These are phyloP conservation scores for Chytriomyces confervae DNA, from an alignment of 192 early-diverging fungal species.

Conservation along the genomic window DNA sequence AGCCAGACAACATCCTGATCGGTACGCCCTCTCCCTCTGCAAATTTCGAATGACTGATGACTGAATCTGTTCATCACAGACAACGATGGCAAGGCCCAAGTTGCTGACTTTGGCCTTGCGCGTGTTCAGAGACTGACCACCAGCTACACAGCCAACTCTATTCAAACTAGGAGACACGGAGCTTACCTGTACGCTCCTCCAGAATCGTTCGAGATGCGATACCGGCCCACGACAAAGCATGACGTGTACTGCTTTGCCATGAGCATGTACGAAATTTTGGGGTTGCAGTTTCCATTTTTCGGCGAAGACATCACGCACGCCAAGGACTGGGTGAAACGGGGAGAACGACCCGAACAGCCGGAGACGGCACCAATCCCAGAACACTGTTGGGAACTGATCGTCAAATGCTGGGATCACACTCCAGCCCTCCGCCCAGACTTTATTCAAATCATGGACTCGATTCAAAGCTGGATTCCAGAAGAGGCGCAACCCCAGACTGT, in stretches of 20 bases:
- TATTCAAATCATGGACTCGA: no score
- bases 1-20: not conserved
- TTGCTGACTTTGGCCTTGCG: no score
- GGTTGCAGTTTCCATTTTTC: not conserved
- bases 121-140: no score
- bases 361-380: not conserved
- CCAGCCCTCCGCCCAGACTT: slow-evolving; percentile 2
- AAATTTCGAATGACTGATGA: not conserved
- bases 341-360: not conserved
- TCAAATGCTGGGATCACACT: not conserved
- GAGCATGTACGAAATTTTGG: not conserved
- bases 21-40: not conserved
- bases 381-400: not conserved
- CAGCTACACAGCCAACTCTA: no score
- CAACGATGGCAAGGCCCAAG: no score
- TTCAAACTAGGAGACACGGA: not conserved
- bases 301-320: not conserved
- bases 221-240: not conserved
- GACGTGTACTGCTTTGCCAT: slow-evolving; percentile 11
- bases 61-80: not conserved
- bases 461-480: no score
- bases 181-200: not conserved
- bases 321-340: not conserved
- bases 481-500: no score
- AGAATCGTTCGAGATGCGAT: slow-evolving; percentile 9